Base-by-base conservation (phyloP, 768 basidiomycete genomes). In the Lactarius tabidus region DNA sequence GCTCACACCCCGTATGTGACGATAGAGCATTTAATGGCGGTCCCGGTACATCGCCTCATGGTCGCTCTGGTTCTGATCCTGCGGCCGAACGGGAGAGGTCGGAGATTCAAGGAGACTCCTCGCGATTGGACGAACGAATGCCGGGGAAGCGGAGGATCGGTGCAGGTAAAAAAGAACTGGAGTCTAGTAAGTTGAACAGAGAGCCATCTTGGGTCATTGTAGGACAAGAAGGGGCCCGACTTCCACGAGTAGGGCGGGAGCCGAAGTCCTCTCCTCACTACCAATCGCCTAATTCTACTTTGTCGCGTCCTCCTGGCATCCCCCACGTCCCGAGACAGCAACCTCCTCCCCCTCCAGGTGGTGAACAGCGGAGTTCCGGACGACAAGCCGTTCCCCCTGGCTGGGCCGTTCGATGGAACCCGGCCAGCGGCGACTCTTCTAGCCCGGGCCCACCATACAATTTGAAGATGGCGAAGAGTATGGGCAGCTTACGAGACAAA, bases 341-440 rank as follows among this genome's bases (percentile, higher is more conserved):
- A 56, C 59, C 59, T 52, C 48, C 70, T 56, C 26, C 65, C 20
- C 65, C 66, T 45, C 64, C 63, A 39, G 72, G 54, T 23, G 64
- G 69, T 29, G 36, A 65, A 69, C 57, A 41, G 43, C 69, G 60
- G 23, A 64, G 53, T 38, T 57, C 59, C 31, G 74, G 78, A 31
- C 79, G 79, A 43, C 78, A 79, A 55, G 78, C 80, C 23, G 78
- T 86, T 36, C 82, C 83, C 1, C 55, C 71, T 9, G 77, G 77
- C 43, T 82, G 80, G 76, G 72, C 82, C 29, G 81, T 84, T 26
- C 74, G 78, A 17, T 87, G 80, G 78, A 85, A 83, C 35, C 59
- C 66, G 8, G 35, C 43, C 7, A 62, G 58, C 26, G 62, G 69
- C 35, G 70, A 63, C n/a, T 8, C 62, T 17, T 68, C 68, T n/a